Evolutionary conservation across 2,329 filamentous ascomycete species (phyloP).

Genomic region (Boeremia exigua): DNA sequence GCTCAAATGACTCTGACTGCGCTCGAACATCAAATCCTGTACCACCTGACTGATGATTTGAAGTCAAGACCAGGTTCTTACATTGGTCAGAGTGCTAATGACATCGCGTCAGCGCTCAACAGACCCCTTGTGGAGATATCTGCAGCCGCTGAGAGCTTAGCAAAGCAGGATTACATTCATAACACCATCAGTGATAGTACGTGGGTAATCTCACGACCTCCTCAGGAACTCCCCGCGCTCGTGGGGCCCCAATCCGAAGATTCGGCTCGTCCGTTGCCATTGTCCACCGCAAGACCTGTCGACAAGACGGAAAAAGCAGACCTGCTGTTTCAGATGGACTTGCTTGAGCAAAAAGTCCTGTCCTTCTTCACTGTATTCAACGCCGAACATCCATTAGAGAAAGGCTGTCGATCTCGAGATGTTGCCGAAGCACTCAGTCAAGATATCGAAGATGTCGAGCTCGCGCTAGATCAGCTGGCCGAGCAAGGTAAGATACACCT

Average conservation of each 20-base stretch:
- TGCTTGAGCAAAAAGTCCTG: slow-evolving; percentile 7
- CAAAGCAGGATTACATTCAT: slow-evolving; percentile 14
- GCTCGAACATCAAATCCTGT: slow-evolving; percentile 17
- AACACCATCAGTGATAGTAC: slow-evolving; percentile 23
- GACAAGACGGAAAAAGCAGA: background rate
- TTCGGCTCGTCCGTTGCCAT: no score
- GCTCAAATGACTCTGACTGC: background rate
- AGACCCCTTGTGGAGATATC: background rate
- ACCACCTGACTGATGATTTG: slow-evolving; percentile 19
- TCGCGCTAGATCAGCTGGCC: slow-evolving; percentile 6
- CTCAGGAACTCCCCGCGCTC: slow-evolving; percentile 13
- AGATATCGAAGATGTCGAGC: slow-evolving; percentile 3
- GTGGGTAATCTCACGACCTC: slow-evolving; percentile 25
- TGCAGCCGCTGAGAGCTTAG: slow-evolving; percentile 7
- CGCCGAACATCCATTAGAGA: background rate
- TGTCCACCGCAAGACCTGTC: background rate
- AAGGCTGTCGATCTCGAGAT: background rate
- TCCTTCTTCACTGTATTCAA: slow-evolving; percentile 1
- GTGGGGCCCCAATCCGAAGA: background rate
- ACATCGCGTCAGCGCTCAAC: slow-evolving; percentile 17
- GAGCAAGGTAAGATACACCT: slow-evolving; percentile 8
- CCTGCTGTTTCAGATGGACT: slow-evolving; percentile 6
- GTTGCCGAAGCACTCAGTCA: background rate
- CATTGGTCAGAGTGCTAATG: slow-evolving; percentile 16
- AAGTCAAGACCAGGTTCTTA: slow-evolving; percentile 25